Evolutionary conservation across 495 filamentous ascomycete genomes (phyloP), one percentile per base, ranked within the genome.

Genomic region (Penicillium canariense): DNA sequence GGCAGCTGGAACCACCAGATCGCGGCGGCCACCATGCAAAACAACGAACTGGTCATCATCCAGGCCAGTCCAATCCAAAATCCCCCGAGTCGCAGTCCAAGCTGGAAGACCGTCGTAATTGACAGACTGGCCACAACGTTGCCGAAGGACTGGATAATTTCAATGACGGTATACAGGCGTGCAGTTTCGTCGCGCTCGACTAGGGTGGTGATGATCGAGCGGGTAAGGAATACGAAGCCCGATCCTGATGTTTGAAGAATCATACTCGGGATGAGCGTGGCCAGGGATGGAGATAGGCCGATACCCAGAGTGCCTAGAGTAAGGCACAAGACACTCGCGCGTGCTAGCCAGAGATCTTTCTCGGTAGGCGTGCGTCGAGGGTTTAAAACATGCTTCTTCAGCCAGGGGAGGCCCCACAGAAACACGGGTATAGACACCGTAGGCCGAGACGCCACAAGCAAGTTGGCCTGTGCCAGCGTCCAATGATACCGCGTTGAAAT

Each of bases 401-500:
- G 52, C 45, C 51, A 65, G 9, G 83, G 83, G 0, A 86, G 65
- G 23, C 78, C 59, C 11, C 71, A 71, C 15, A 80, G 63, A 39
- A 86, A 77, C 0, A 84, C 61, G 7, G 80, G 60, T 22, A 84
- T 73, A 15, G 77, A 77, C 12, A 84, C 64, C 1, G 74, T 66
- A 2, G 75, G 73, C 51, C 78, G 74, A 28, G 79, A 74, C 0
- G 77, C 74, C 5, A 83, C 66, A 23, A 84, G 72, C 43, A 84
- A 73, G 30, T 78, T 84, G 8, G 84, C 75, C 46, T 79, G 62
- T 0, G 82, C 78, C 6, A 86, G 56, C 4, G 72, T 78, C 75
- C 80, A 79, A 10, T 70, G 67, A 56, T 83, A 86, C 31, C 81
- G 73, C 3, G 73, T 79, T 48, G 81, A 84, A 18, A 82, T 75